phyloP scores from a whole-genome alignment of 768 basidiomycete species.

The Leccinum uliginosum region DNA sequence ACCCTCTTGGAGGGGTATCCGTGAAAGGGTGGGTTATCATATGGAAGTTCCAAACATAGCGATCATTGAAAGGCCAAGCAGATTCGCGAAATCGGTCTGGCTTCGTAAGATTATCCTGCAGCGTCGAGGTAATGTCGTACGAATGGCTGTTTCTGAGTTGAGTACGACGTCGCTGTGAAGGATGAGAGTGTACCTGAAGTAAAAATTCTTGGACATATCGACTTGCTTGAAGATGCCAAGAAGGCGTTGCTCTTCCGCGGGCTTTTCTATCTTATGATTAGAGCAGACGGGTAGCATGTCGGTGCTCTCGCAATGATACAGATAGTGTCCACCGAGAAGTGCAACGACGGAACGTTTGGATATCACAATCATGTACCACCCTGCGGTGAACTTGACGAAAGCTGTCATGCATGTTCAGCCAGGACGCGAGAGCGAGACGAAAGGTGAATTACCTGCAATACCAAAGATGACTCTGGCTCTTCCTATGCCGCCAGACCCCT shows the following conservation, averaged over 20 bases:
- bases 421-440: too few species aligned
- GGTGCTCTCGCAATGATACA: constrained; percentile 93
- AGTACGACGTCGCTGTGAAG: not conserved
- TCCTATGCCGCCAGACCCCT: constrained; percentile 79
- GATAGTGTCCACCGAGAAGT: constrained; percentile 89
- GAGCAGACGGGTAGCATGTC: constrained; percentile 75
- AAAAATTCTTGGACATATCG: constrained; percentile 98
- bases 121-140: constrained; percentile 93
- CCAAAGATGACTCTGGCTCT: constrained; percentile 78
- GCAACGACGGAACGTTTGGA: constrained; percentile 90
- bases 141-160: constrained; percentile 60
- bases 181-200: constrained; percentile 68
- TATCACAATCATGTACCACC: constrained; percentile 93
- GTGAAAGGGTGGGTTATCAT: constrained; percentile 71
- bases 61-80: constrained; percentile 72
- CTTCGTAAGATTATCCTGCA: constrained; percentile 85
- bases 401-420: constrained; percentile 36
- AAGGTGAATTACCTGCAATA: constrained; percentile 55
- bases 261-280: constrained; percentile 82
- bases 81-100: constrained; percentile 40
- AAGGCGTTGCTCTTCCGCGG: constrained; percentile 82
- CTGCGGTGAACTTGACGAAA: constrained; percentile 90
- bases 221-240: constrained; percentile 94
- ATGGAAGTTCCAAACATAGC: constrained; percentile 94
- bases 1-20: constrained; percentile 36